Evolutionary conservation across 371 early-diverging fungal species (phyloP).

Genomic region (Sanchytrium tribonematis): DNA sequence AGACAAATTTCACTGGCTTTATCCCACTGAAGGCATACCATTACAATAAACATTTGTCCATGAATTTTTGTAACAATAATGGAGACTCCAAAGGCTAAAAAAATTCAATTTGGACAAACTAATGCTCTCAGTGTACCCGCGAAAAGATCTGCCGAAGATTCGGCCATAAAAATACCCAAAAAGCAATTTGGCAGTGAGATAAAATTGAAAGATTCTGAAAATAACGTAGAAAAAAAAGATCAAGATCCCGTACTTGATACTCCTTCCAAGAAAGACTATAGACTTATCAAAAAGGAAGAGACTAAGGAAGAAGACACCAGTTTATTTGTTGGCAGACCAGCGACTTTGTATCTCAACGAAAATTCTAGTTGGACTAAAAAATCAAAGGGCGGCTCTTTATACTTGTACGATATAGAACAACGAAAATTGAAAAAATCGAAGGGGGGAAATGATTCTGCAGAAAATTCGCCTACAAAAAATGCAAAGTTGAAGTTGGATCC

Average conservation of each 20-base stretch:
- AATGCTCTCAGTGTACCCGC: neutral
- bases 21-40: conserved; percentile 1
- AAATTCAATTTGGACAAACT: neutral
- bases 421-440: neutral
- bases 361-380: neutral
- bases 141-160: neutral
- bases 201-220: neutral
- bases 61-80: neutral
- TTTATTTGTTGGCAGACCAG: neutral
- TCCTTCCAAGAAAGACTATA: neutral
- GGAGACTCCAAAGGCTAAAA: neutral
- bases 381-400: neutral
- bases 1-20: conserved; percentile 2
- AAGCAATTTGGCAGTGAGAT: neutral
- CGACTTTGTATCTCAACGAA: neutral
- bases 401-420: neutral
- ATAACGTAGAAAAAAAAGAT: too few relatives aligned
- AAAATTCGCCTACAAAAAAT: too few relatives aligned
- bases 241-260: neutral
- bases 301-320: neutral
- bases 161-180: neutral
- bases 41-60: neutral
- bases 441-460: too few relatives aligned
- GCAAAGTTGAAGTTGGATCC: too few relatives aligned
- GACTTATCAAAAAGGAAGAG: neutral